Base-by-base conservation (phyloP, 805 yeast genomes). In the Barnettozyma siamensis region DNA sequence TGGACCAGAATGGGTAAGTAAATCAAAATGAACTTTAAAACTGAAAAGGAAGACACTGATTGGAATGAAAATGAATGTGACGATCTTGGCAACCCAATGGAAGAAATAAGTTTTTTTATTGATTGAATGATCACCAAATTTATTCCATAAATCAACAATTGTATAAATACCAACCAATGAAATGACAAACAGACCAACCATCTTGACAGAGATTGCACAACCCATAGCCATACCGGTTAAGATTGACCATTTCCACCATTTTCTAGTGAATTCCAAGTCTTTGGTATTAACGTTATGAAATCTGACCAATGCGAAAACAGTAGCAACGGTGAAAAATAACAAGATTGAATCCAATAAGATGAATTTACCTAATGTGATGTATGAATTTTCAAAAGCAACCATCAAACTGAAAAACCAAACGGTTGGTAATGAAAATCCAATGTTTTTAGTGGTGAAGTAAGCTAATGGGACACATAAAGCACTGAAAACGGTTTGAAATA, bases 111-210 rank as follows among this genome's bases (percentile, higher is more conserved):
- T 67, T 27, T 56, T 60, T 70, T 73, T 68, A 4, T 73, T 52
- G 49, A 83, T 58, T 11, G 71, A 56, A 54, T 67, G 70, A 58
- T 85, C 91, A 49, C 89, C 95, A 54, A 88, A 76, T 60, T 76
- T 77, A 54, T 67, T 70, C 95, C 97, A 93, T 55, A 93, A 70
- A 55, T 93, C 97, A 40, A 78, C 83, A 31, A 86, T 70, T 18
- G 96, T 88, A 65, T 91, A 87, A 47, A 88, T 75, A 37, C 99
- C 99, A 42, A 93, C 88, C 48, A 88, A 67, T 15, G 88, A 63
- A 43, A 95, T 91, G 46, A 87, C 86, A 56, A 93, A 87, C 42
- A 91, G 72, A 54, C 99, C 99, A 44, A 93, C 98, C 96, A 89
- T 88, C 66, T 93, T 93, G 43, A 88, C 95, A 23, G 95, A 83